These are phyloP conservation scores for Voacanga thouarsii DNA, from an alignment of 257 asterid species.

Conservation along the genomic window DNA sequence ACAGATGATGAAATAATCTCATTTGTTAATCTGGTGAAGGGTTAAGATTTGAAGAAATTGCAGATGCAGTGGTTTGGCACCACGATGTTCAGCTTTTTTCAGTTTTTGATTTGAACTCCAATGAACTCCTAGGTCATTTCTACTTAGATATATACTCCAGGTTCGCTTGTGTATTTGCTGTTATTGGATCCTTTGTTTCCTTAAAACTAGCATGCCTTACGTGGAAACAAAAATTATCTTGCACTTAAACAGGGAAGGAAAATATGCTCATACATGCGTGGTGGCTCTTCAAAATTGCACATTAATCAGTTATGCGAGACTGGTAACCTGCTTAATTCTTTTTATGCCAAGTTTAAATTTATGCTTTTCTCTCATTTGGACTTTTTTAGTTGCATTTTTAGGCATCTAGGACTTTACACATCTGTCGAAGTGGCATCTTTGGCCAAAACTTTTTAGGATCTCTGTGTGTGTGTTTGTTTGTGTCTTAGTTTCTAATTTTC, in stretches of 20 bases:
- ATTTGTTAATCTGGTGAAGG: slow-evolving; percentile 43
- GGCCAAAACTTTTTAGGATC: not conserved
- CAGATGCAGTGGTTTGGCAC: slow-evolving; percentile 80
- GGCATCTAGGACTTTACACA: not conserved
- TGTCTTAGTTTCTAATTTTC: slow-evolving; percentile 5
- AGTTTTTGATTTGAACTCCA: slow-evolving; percentile 71
- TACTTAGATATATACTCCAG: slow-evolving; percentile 84
- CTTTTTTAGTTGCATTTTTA: not conserved
- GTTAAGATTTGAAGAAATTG: slow-evolving; percentile 69
- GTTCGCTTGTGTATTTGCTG: slow-evolving; percentile 28
- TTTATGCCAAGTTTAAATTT: not conserved
- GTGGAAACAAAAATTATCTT: slow-evolving; percentile 20
- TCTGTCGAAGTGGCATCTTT: not conserved
- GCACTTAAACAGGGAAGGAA: slow-evolving; percentile 66
- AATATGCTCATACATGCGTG: slow-evolving; percentile 87
- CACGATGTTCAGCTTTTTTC: slow-evolving; percentile 76
- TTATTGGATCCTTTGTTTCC: slow-evolving; percentile 4
- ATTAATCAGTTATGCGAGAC: slow-evolving; percentile 41
- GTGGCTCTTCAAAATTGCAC: slow-evolving; percentile 88
- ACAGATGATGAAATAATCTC: slow-evolving; percentile 12
- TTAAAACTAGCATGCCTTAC: not conserved
- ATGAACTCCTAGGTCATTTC: slow-evolving; percentile 77
- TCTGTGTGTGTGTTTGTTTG: not conserved
- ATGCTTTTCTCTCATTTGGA: not conserved
- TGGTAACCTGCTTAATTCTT: slow-evolving; percentile 35